A percentile compares a stretch with the other conserved stretches of the same genome.
phyloP scores from a whole-genome alignment of 1,284 basidiomycete genomes.

The Puccinia novopanici region DNA sequence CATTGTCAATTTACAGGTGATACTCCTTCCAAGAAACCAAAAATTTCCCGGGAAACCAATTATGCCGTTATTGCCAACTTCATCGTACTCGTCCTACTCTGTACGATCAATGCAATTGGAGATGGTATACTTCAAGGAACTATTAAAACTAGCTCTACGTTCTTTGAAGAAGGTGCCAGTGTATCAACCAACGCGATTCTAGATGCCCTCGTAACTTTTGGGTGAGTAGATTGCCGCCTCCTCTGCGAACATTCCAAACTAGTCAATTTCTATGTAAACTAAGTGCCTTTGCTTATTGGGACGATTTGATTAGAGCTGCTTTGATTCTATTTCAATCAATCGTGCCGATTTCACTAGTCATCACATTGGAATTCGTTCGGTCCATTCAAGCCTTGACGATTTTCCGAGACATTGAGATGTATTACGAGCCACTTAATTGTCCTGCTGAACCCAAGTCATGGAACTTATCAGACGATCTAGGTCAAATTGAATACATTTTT shows the following conservation, averaged over 20 bases:
- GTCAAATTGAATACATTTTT: slow-evolving; percentile 97
- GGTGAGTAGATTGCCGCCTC: slow-evolving; percentile 64
- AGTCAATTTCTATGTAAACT: not conserved
- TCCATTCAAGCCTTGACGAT: slow-evolving; percentile 97
- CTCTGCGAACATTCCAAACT: slow-evolving; percentile 55
- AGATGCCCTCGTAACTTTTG: slow-evolving; percentile 85
- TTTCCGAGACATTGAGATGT: slow-evolving; percentile 92
- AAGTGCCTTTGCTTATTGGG: not conserved
- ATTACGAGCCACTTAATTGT: slow-evolving; percentile 69
- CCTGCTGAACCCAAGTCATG: slow-evolving; percentile 93
- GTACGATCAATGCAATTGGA: slow-evolving; percentile 69
- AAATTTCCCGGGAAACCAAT: slow-evolving; percentile 98
- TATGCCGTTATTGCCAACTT: slow-evolving; percentile 98
- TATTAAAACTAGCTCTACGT: slow-evolving; percentile 69
- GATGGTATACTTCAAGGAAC: slow-evolving; percentile 72
- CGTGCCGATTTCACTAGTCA: slow-evolving; percentile 93
- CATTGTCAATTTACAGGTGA: slow-evolving; percentile 54
- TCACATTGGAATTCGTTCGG: slow-evolving; percentile 97
- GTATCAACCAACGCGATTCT: slow-evolving; percentile 68
- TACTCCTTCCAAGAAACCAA: slow-evolving; percentile 77
- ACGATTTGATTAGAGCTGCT: slow-evolving; percentile 61
- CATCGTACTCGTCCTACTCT: slow-evolving; percentile 75
- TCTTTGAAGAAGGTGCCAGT: slow-evolving; percentile 72
- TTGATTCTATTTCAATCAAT: slow-evolving; percentile 97
- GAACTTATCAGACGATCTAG: slow-evolving; percentile 96